Percentiles rank a stretch among this genome's conserved stretches.
These are phyloP conservation scores for Elsinoe perseae DNA, from an alignment of 2,329 filamentous ascomycete genomes.

Conservation along the genomic window DNA sequence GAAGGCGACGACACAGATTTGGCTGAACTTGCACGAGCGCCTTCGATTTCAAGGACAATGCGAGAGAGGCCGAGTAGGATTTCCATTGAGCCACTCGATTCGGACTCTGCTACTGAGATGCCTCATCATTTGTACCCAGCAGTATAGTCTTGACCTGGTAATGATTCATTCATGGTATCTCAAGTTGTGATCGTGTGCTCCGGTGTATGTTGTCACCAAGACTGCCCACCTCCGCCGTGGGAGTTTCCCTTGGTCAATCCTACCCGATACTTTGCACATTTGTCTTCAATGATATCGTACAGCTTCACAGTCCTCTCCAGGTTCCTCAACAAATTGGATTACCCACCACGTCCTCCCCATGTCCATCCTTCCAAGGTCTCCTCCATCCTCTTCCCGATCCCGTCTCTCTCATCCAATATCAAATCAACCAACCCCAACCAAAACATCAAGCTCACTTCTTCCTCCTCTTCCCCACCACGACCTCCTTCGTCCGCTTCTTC, in stretches of 20 bases:
- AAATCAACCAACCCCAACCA: background rate
- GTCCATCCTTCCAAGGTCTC: no score
- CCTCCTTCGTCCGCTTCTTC: constrained; percentile 62
- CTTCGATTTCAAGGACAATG: background rate
- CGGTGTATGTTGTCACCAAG: no score
- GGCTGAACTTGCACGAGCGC: background rate
- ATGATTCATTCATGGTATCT: background rate
- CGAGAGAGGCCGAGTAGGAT: background rate
- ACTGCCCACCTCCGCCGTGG: no score
- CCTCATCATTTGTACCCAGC: background rate
- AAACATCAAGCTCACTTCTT: constrained; percentile 6
- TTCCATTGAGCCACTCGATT: background rate
- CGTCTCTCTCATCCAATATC: background rate
- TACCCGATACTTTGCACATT: no score
- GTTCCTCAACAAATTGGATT: no score
- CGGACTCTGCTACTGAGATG: background rate
- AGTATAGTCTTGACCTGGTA: background rate
- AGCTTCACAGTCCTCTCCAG: no score
- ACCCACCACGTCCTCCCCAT: no score
- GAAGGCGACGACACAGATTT: background rate
- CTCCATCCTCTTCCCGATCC: background rate
- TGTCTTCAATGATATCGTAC: no score
- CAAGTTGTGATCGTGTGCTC: no score
- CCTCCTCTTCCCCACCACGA: constrained; percentile 16
- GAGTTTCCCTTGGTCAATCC: no score